A percentile compares a stretch with the other conserved stretches of the same genome.
Conservation (phyloP, 306 rosid species). For the Vigna nakashimae region DNA sequence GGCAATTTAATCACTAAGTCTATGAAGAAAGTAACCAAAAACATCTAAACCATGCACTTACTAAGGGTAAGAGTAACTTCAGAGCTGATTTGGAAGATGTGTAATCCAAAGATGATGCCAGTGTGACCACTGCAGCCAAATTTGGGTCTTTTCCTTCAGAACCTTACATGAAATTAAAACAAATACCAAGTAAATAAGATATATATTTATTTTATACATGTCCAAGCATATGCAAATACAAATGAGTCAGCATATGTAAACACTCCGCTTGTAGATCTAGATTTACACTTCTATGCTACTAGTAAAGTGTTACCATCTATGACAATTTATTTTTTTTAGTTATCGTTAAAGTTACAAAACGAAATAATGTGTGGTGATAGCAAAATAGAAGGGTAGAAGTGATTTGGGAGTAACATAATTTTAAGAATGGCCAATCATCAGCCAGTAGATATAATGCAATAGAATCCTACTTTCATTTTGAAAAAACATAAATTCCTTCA, state of each 20-base stretch:
- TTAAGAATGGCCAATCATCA: conserved; percentile 3
- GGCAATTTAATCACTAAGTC: conserved; percentile 31
- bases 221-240: conserved; percentile 16
- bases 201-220: conserved; percentile 28
- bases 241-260: neutral
- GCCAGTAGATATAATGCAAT: neutral
- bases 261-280: neutral
- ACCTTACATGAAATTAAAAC: conserved; percentile 57
- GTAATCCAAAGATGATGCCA: conserved; percentile 96
- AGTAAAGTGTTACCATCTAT: conserved; percentile 1
- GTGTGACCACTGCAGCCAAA: conserved; percentile 87
- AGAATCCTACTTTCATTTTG: neutral
- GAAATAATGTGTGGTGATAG: neutral
- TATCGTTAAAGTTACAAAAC: neutral
- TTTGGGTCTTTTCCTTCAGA: conserved; percentile 76
- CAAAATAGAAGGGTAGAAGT: conserved; percentile 4
- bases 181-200: conserved; percentile 31
- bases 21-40: conserved; percentile 26
- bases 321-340: neutral
- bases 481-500: neutral
- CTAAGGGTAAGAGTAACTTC: conserved; percentile 89
- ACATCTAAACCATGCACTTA: conserved; percentile 58
- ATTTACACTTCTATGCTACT: conserved; percentile 26
- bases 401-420: neutral
- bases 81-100: conserved; percentile 88